Conservation (phyloP, 306 rosid genomes). For the Rosa multiflora region DNA sequence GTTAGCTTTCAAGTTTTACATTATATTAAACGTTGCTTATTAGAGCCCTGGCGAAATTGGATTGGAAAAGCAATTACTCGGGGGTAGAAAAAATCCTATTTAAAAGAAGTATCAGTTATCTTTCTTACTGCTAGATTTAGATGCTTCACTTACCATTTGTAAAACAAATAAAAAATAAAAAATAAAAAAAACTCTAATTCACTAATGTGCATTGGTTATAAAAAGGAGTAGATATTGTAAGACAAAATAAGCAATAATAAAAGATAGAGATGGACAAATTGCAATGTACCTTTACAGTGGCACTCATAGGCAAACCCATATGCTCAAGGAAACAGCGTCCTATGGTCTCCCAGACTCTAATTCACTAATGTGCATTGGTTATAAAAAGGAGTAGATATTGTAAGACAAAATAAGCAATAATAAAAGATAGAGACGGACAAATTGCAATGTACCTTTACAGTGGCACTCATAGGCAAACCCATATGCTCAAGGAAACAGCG, state of each 20-base stretch:
- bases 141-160: background rate
- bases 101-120: background rate
- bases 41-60: background rate
- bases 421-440: background rate
- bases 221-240: background rate
- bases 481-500: conserved; percentile 27
- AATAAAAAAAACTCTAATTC: background rate
- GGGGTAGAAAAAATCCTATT: background rate
- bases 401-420: background rate
- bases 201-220: background rate
- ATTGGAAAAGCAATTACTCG: background rate
- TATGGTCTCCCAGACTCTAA: conserved; percentile 26
- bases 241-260: background rate
- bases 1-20: too few relatives aligned
- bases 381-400: background rate
- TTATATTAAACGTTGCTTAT: background rate
- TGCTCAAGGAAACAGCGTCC: conserved; percentile 31
- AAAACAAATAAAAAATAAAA: too few relatives aligned
- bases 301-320: conserved; percentile 33
- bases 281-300: conserved; percentile 40
- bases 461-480: conserved; percentile 36
- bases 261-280: background rate
- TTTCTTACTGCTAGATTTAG: background rate
- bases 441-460: conserved; percentile 36
- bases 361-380: background rate